Conservation (phyloP, 257 asterid genomes). For the Verbena officinalis region DNA sequence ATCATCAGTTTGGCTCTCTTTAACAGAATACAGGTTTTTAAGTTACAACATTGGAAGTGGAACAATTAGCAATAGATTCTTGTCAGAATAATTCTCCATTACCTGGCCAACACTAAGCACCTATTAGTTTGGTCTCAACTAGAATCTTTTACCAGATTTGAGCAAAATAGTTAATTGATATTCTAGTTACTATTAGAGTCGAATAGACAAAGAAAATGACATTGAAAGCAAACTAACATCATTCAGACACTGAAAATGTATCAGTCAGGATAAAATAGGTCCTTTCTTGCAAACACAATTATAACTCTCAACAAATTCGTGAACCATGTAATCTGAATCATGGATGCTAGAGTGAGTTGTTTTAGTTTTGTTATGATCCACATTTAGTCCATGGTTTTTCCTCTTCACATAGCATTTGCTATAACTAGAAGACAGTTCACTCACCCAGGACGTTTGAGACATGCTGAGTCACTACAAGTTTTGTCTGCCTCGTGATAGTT, state of each 20-base stretch:
- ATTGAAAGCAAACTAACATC: slow-evolving; percentile 9
- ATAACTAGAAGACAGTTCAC: slow-evolving; percentile 30
- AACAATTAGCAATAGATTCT: slow-evolving; percentile 8
- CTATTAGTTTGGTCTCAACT: not conserved
- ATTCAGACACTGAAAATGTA: slow-evolving; percentile 11
- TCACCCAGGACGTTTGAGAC: slow-evolving; percentile 89
- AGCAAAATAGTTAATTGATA: slow-evolving; percentile 17
- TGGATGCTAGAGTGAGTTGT: not conserved
- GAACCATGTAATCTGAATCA: not conserved
- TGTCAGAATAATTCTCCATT: not conserved
- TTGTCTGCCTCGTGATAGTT: slow-evolving; percentile 64
- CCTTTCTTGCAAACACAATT: not conserved
- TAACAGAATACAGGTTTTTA: not conserved
- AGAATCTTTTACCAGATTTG: slow-evolving; percentile 13
- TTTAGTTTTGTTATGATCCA: slow-evolving; percentile 16
- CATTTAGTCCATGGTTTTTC: slow-evolving; percentile 9
- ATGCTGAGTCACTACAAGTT: slow-evolving; percentile 78
- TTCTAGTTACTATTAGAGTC: slow-evolving; percentile 15
- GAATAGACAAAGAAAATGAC: slow-evolving; percentile 18
- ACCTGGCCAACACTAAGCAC: not conserved
- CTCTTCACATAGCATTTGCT: slow-evolving; percentile 19
- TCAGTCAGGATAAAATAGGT: not conserved
- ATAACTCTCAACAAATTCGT: slow-evolving; percentile 9
- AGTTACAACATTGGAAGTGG: not conserved
- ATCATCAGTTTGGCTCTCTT: slow-evolving; percentile 6